Percentiles rank a stretch among this genome's conserved stretches.
These are phyloP conservation scores for Podila horticola DNA, from an alignment of 192 early-diverging fungal species.

Conservation along the genomic window DNA sequence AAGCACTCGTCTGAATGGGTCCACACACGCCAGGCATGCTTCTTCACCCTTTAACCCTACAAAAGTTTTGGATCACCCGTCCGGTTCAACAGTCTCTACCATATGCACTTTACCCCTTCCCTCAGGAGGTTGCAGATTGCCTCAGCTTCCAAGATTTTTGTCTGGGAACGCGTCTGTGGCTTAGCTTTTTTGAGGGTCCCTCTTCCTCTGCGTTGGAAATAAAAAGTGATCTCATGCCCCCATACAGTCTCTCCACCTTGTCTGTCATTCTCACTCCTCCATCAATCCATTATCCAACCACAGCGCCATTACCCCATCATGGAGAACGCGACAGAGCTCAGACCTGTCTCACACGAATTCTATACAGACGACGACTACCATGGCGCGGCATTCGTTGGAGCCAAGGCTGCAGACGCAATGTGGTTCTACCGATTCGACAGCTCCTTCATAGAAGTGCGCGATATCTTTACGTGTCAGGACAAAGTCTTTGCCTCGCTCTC, in stretches of 20 bases:
- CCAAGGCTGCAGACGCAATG: conserved; percentile 30
- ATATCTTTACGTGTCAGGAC: conserved; percentile 47
- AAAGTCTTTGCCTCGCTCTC: conserved; percentile 46
- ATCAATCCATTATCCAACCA: conserved; percentile 3
- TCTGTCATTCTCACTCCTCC: background rate
- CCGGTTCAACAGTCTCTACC: no score
- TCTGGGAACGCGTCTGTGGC: background rate
- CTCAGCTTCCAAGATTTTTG: background rate
- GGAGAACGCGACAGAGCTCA: conserved; percentile 38
- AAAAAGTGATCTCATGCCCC: background rate
- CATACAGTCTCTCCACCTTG: background rate
- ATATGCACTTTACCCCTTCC: no score
- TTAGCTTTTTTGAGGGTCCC: background rate
- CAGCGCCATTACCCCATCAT: conserved; percentile 1
- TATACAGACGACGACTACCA: conserved; percentile 23
- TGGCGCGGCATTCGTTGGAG: conserved; percentile 46
- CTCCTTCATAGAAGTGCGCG: conserved; percentile 48
- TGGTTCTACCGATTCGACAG: conserved; percentile 50
- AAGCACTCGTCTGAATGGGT: no score
- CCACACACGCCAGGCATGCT: no score
- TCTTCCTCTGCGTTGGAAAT: background rate
- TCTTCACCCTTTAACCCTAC: no score
- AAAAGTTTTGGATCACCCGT: no score
- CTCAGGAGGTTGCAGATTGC: no score
- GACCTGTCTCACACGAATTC: conserved; percentile 49